phyloP scores from a whole-genome alignment of 768 basidiomycete species.

The Tylopilus subfusipes region DNA sequence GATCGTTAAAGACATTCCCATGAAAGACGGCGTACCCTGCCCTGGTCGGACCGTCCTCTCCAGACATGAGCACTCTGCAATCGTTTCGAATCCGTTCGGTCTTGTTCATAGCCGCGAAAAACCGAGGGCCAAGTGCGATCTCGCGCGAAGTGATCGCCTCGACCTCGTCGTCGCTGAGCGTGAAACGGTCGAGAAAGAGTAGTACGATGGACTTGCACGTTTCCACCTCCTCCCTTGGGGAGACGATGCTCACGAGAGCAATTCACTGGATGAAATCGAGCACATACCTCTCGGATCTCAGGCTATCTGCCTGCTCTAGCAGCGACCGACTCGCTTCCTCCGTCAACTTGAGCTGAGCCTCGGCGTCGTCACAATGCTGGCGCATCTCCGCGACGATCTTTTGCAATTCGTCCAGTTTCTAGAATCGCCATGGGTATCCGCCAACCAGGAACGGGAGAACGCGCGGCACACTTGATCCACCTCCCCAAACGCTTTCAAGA shows the following conservation, averaged over 20 bases:
- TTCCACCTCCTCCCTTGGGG: constrained; percentile 61
- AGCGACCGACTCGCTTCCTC: constrained; percentile 73
- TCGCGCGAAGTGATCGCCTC: constrained; percentile 76
- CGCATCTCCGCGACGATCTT: constrained; percentile 79
- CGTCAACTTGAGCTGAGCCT: constrained; percentile 69
- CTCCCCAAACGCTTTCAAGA: constrained; percentile 79
- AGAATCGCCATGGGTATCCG: constrained; percentile 1
- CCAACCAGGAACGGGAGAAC: background rate
- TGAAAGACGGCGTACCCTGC: constrained; percentile 54
- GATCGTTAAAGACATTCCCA: background rate
- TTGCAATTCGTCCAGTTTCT: constrained; percentile 86
- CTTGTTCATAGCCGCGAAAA: constrained; percentile 88
- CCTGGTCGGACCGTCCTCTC: constrained; percentile 73
- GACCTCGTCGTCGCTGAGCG: constrained; percentile 68
- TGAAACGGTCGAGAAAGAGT: constrained; percentile 83
- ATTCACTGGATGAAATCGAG: too few relatives aligned
- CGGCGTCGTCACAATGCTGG: constrained; percentile 76
- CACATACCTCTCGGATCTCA: constrained; percentile 78
- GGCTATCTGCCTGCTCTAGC: constrained; percentile 79
- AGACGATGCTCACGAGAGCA: too few relatives aligned
- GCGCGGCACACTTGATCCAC: constrained; percentile 75
- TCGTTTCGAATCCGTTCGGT: constrained; percentile 79
- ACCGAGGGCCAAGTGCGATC: constrained; percentile 63
- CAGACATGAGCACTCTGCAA: constrained; percentile 82
- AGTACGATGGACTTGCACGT: constrained; percentile 69